A percentile compares a stretch with the other conserved stretches of the same genome.
Evolutionary conservation across 768 basidiomycete species (phyloP).

Genomic region (Daedaleopsis sinensis): DNA sequence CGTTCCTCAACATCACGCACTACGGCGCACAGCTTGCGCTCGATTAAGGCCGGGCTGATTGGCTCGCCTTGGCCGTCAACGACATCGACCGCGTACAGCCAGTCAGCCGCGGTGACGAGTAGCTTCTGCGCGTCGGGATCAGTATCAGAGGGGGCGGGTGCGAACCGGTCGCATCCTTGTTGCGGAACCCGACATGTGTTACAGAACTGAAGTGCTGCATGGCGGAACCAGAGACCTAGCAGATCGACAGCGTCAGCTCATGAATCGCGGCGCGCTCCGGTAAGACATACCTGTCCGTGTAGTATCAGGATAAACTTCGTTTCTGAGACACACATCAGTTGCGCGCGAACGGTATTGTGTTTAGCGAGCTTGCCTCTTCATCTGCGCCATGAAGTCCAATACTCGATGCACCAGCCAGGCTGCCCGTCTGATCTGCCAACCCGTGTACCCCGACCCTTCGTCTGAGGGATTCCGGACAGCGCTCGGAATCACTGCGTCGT

Average conservation of each 20-base stretch:
- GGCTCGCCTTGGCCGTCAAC: slow-evolving; percentile 43
- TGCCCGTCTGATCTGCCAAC: slow-evolving; percentile 86
- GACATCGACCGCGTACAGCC: slow-evolving; percentile 78
- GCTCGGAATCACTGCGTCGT: slow-evolving; percentile 67
- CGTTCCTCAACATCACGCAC: slow-evolving; percentile 62
- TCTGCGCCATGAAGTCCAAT: slow-evolving; percentile 69
- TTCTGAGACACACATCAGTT: slow-evolving; percentile 42
- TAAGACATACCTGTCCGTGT: slow-evolving; percentile 63
- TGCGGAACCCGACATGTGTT: slow-evolving; percentile 79
- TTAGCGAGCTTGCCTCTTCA: slow-evolving; percentile 57
- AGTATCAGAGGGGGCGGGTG: slow-evolving; percentile 46
- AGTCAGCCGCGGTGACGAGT: slow-evolving; percentile 73
- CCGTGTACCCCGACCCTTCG: slow-evolving; percentile 47
- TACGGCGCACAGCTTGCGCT: slow-evolving; percentile 45
- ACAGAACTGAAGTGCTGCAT: slow-evolving; percentile 64
- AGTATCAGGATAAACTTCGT: slow-evolving; percentile 70
- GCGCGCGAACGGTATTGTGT: neutral
- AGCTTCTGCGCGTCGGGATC: slow-evolving; percentile 58
- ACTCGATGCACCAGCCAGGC: slow-evolving; percentile 79
- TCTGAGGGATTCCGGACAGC: slow-evolving; percentile 25
- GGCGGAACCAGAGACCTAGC: slow-evolving; percentile 61
- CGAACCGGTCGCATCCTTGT: slow-evolving; percentile 63
- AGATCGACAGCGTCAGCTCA: neutral
- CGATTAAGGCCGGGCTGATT: slow-evolving; percentile 44
- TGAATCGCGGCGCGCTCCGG: neutral